phyloP scores from a whole-genome alignment of 2,329 filamentous ascomycete species.

The Penicillium italicum region DNA sequence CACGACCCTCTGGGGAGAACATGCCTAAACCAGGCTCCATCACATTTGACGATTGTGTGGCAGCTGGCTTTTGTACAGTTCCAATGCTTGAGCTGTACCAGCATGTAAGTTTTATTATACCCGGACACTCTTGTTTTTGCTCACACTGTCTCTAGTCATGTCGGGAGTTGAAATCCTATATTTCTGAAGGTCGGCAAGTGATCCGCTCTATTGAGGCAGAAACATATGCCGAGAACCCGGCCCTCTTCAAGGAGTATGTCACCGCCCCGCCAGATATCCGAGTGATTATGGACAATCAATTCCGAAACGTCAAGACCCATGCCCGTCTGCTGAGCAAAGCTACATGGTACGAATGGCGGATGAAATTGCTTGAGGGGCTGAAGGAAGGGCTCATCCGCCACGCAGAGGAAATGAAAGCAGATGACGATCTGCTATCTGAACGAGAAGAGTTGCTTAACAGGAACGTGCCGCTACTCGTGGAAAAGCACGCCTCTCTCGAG shows the following conservation, averaged over 20 bases:
- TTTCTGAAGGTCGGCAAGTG: constrained; percentile 84
- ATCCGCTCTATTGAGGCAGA: constrained; percentile 88
- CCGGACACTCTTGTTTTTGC: constrained; percentile 10
- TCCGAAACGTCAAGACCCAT: constrained; percentile 95
- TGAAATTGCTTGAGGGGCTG: constrained; percentile 77
- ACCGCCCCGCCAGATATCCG: constrained; percentile 79
- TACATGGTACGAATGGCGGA: constrained; percentile 98
- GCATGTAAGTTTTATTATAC: constrained; percentile 56
- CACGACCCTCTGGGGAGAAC: constrained; percentile 26
- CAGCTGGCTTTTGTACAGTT: constrained; percentile 84
- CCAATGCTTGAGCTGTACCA: constrained; percentile 94
- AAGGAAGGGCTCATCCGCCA: constrained; percentile 76
- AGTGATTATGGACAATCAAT: constrained; percentile 87
- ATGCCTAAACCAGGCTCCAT: constrained; percentile 29
- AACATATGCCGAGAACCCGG: constrained; percentile 84
- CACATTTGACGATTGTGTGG: constrained; percentile 70
- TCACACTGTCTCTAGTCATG: constrained; percentile 57
- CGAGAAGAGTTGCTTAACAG: constrained; percentile 66
- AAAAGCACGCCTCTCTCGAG: constrained; percentile 60
- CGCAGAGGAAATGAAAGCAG: constrained; percentile 69
- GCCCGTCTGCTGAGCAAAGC: constrained; percentile 86
- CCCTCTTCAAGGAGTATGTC: constrained; percentile 87
- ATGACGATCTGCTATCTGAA: constrained; percentile 63
- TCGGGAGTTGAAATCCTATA: constrained; percentile 93
- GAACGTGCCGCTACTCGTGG: constrained; percentile 62